Conservation (phyloP, 257 asterid genomes). For the Penstemon eatonii region DNA sequence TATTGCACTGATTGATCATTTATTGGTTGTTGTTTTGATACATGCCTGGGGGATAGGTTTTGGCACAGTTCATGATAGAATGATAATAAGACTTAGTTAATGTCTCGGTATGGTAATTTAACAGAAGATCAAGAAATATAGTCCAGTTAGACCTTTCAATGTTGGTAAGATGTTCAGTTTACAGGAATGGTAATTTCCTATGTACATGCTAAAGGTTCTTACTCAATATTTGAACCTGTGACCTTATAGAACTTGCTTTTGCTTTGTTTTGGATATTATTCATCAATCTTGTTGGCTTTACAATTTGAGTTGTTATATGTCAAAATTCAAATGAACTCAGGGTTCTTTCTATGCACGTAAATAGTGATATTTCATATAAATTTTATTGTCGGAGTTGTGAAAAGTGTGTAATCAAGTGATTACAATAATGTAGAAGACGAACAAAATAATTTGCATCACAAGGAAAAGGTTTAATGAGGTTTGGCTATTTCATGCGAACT, state of each 20-base stretch:
- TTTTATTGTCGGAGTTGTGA: no score
- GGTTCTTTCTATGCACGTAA: not conserved
- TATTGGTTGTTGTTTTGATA: not conserved
- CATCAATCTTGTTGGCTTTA: not conserved
- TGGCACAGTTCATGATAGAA: not conserved
- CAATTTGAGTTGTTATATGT: not conserved
- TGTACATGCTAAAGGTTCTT: not conserved
- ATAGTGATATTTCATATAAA: not conserved
- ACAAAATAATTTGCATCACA: no score
- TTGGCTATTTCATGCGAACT: no score
- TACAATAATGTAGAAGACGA: no score
- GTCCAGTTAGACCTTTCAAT: constrained; percentile 3
- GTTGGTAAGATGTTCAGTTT: not conserved
- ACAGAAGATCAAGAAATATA: not conserved
- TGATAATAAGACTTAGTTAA: not conserved
- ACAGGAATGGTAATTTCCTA: not conserved
- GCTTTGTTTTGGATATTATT: not conserved
- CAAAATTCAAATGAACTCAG: not conserved
- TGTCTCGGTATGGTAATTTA: not conserved
- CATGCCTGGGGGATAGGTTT: constrained; percentile 4
- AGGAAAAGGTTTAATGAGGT: no score
- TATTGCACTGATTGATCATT: not conserved
- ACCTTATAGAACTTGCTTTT: not conserved
- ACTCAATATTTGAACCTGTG: not conserved
- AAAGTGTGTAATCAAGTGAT: not conserved